Evolutionary conservation across 495 filamentous ascomycete species (phyloP).

Genomic region (Penicillium pancosmium): DNA sequence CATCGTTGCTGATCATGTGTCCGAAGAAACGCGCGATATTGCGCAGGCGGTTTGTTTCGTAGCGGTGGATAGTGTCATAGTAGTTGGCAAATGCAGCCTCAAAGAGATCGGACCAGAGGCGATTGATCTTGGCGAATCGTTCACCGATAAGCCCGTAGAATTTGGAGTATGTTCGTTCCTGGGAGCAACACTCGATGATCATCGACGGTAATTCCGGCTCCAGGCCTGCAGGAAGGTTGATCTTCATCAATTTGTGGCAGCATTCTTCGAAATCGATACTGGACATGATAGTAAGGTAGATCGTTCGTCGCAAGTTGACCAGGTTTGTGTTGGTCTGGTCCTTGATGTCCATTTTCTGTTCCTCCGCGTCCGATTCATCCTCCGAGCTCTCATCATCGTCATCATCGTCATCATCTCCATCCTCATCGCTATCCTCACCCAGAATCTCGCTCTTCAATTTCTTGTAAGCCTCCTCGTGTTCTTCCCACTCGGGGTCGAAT

Average conservation of each 20-base stretch:
- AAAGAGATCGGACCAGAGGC: slow-evolving; percentile 90
- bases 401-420: slow-evolving; percentile 72
- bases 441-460: slow-evolving; percentile 90
- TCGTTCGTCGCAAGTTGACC: slow-evolving; percentile 88
- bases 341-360: slow-evolving; percentile 85
- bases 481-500: slow-evolving; percentile 84
- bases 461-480: slow-evolving; percentile 87
- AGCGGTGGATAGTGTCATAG: slow-evolving; percentile 96
- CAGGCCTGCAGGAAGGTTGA: slow-evolving; percentile 83
- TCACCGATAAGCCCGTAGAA: slow-evolving; percentile 96
- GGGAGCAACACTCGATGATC: slow-evolving; percentile 94
- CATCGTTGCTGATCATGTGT: slow-evolving; percentile 83
- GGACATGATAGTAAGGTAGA: slow-evolving; percentile 97
- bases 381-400: slow-evolving; percentile 74
- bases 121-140: slow-evolving; percentile 91
- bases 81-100: slow-evolving; percentile 87
- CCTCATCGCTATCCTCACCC: slow-evolving; percentile 81
- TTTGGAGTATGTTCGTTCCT: slow-evolving; percentile 94
- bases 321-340: slow-evolving; percentile 96
- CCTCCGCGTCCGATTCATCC: slow-evolving; percentile 77
- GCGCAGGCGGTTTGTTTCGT: slow-evolving; percentile 89
- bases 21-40: slow-evolving; percentile 96
- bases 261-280: slow-evolving; percentile 94
- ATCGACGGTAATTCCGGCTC: slow-evolving; percentile 92
- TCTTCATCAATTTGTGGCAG: slow-evolving; percentile 92